Conservation (phyloP, 331 rosid species). For the Phaseolus coccineus region DNA sequence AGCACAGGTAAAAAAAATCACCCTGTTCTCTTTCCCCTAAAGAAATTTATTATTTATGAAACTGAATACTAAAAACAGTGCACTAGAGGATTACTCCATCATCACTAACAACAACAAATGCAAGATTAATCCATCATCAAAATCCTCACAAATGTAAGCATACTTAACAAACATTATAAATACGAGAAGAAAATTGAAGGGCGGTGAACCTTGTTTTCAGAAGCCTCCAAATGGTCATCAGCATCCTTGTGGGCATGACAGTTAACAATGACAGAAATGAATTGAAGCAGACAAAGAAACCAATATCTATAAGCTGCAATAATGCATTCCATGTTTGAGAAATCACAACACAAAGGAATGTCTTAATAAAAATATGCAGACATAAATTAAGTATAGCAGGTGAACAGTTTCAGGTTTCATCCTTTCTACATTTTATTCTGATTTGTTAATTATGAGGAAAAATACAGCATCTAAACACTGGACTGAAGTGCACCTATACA, state of each 20-base stretch:
- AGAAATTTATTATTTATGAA: not conserved
- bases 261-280: slow-evolving; percentile 80
- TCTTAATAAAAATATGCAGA: slow-evolving; percentile 3
- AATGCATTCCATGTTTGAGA: slow-evolving; percentile 40
- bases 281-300: slow-evolving; percentile 83
- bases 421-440: slow-evolving; percentile 25
- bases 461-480: slow-evolving; percentile 4
- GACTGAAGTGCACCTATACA: not conserved
- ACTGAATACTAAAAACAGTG: not conserved
- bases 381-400: slow-evolving; percentile 13
- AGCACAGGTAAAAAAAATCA: not conserved
- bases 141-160: slow-evolving; percentile 21
- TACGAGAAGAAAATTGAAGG: slow-evolving; percentile 30
- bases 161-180: not conserved
- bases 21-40: slow-evolving; percentile 6
- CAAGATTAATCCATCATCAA: slow-evolving; percentile 7
- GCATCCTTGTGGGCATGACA: slow-evolving; percentile 71
- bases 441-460: slow-evolving; percentile 9
- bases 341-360: slow-evolving; percentile 3
- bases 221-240: slow-evolving; percentile 63
- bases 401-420: slow-evolving; percentile 3
- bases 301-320: slow-evolving; percentile 82
- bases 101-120: not conserved
- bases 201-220: slow-evolving; percentile 58
- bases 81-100: not conserved